Evolutionary conservation across 441 rosid species (phyloP).

Genomic region (Erysimum pusillum): DNA sequence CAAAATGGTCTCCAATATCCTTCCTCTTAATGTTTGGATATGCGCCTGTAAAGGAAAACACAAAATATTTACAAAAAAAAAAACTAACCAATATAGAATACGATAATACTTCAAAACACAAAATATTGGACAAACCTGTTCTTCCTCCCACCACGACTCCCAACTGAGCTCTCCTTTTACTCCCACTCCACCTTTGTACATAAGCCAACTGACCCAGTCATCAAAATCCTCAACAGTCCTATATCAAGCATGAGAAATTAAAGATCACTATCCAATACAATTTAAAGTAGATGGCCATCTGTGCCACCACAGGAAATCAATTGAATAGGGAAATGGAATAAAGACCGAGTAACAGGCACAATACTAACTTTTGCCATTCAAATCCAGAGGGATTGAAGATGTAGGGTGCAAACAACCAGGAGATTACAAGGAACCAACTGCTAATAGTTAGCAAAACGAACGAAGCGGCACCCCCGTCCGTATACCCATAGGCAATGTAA

Average conservation of each 20-base stretch:
- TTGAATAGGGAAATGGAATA: constrained; percentile 16
- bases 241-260: constrained; percentile 31
- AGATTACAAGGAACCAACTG: constrained; percentile 97
- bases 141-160: constrained; percentile 99
- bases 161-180: constrained; percentile 97
- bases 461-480: constrained; percentile 76
- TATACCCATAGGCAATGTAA: constrained; percentile 90
- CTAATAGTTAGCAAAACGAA: constrained; percentile 85
- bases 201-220: constrained; percentile 95
- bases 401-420: constrained; percentile 98
- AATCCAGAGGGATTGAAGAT: constrained; percentile 98
- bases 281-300: constrained; percentile 8
- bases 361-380: constrained; percentile 97
- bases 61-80: neutral
- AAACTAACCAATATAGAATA: neutral
- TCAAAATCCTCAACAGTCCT: constrained; percentile 99
- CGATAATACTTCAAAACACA: constrained; percentile 2
- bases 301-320: constrained; percentile 14
- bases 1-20: constrained; percentile 86
- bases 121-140: constrained; percentile 66
- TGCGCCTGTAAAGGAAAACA: constrained; percentile 68
- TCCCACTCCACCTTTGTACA: constrained; percentile 98
- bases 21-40: constrained; percentile 91
- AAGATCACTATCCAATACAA: constrained; percentile 22
- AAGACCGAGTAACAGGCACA: constrained; percentile 16